A percentile compares a stretch with the other conserved stretches of the same genome.
These are phyloP conservation scores for Cutaneotrichosporon sp. DNA, from an alignment of 1,284 basidiomycete genomes.

Conservation along the genomic window DNA sequence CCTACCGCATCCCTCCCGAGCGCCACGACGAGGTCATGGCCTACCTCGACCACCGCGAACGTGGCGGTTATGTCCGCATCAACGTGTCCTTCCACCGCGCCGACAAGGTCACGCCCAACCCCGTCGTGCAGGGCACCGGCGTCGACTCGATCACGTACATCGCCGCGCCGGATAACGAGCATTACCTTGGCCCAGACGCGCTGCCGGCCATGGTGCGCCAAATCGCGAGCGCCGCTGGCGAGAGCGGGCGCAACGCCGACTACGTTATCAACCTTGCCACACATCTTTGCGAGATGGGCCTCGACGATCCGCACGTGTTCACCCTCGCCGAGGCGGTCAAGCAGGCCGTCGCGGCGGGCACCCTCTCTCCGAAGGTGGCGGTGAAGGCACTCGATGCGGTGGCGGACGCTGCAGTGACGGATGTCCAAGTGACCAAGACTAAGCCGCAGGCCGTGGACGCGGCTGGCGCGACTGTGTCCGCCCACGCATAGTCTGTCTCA, in stretches of 20 bases:
- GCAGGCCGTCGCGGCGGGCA: conserved; percentile 1
- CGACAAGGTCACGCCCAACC: background rate
- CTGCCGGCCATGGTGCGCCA: conserved; percentile 8
- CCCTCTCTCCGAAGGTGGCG: too few species aligned
- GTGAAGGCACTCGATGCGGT: too few species aligned
- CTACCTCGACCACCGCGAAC: conserved; percentile 20
- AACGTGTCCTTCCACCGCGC: conserved; percentile 7
- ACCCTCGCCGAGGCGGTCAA: conserved; percentile 8
- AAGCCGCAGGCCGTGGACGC: conserved; percentile 6
- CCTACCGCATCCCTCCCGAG: conserved; percentile 10
- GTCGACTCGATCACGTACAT: conserved; percentile 16
- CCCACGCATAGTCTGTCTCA: too few species aligned
- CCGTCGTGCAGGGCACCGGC: background rate
- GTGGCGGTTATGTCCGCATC: conserved; percentile 18
- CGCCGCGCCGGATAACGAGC: conserved; percentile 12
- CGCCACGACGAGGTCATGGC: conserved; percentile 17
- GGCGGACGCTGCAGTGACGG: too few species aligned
- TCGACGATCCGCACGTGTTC: conserved; percentile 15
- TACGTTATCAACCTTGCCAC: conserved; percentile 18
- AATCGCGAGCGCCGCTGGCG: conserved; percentile 11
- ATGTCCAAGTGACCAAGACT: too few species aligned
- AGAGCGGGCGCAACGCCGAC: conserved; percentile 8
- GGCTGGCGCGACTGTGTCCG: background rate
- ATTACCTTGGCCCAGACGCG: conserved; percentile 15
- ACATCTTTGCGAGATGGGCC: conserved; percentile 13